Conservation (phyloP, 2,329 filamentous ascomycete genomes). For the Penicillium occitanis region DNA sequence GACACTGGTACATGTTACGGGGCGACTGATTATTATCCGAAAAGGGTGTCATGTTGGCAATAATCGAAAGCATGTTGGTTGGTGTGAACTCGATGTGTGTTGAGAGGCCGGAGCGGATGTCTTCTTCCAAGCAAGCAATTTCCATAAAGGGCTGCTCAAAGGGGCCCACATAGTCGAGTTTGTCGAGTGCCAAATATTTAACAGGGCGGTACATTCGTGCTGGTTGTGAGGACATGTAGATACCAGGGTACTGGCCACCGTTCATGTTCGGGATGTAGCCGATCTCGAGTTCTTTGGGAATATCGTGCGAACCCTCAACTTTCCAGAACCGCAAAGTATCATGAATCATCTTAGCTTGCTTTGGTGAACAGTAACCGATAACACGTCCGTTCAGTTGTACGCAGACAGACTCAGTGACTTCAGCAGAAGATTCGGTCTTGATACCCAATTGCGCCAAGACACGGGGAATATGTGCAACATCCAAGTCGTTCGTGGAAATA, state of each 20-base stretch:
- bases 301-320: conserved; percentile 76
- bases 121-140: conserved; percentile 84
- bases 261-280: conserved; percentile 85
- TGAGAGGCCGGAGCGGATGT: conserved; percentile 82
- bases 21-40: conserved; percentile 98
- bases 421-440: conserved; percentile 71
- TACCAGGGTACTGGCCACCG: conserved; percentile 91
- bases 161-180: conserved; percentile 83
- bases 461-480: conserved; percentile 71
- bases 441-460: conserved; percentile 79
- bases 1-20: conserved; percentile 98
- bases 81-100: conserved; percentile 93
- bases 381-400: conserved; percentile 89
- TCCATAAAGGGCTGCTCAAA: conserved; percentile 99
- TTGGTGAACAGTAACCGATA: conserved; percentile 84
- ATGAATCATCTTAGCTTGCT: conserved; percentile 75
- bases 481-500: conserved; percentile 72
- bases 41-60: conserved; percentile 98
- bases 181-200: conserved; percentile 84
- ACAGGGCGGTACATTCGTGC: conserved; percentile 87
- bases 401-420: conserved; percentile 77
- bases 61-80: conserved; percentile 94
- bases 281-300: conserved; percentile 84
- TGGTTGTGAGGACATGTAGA: conserved; percentile 87
- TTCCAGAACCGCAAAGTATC: conserved; percentile 95